A percentile compares a stretch with the other conserved stretches of the same genome.
phyloP scores from a whole-genome alignment of 2,329 filamentous ascomycete species.

The Aspergillus oerlinghausenensis region DNA sequence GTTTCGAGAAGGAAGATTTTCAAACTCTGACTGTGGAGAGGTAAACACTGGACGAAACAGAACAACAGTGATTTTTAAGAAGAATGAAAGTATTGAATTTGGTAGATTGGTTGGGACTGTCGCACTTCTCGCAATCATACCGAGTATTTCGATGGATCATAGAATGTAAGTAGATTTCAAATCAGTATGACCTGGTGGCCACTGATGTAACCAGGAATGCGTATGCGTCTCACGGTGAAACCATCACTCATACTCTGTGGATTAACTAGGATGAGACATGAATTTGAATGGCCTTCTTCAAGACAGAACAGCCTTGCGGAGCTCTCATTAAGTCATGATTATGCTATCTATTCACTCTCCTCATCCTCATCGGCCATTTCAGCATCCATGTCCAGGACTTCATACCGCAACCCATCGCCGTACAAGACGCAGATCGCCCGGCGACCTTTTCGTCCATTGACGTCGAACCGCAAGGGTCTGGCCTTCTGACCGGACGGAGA shows the following conservation, averaged over 20 bases:
- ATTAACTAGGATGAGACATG: neutral
- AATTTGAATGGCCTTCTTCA: neutral
- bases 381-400: slow-evolving; percentile 53
- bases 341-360: slow-evolving; percentile 17
- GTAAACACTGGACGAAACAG: neutral
- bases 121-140: neutral
- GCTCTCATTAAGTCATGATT: neutral
- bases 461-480: slow-evolving; percentile 46
- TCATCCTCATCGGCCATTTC: slow-evolving; percentile 29
- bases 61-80: neutral
- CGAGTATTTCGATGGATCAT: neutral
- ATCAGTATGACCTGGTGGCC: neutral
- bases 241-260: slow-evolving; percentile 13
- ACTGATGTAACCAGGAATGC: neutral
- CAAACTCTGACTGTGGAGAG: neutral
- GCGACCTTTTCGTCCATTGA: slow-evolving; percentile 53
- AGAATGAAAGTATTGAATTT: no score
- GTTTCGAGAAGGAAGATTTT: neutral
- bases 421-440: slow-evolving; percentile 53
- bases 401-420: slow-evolving; percentile 50
- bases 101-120: neutral
- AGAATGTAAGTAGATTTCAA: neutral
- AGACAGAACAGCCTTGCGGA: neutral
- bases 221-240: neutral
- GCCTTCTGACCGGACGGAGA: slow-evolving; percentile 38